Base-by-base conservation (phyloP, 23 red algal genomes). In the Gracilaria domingensis region DNA sequence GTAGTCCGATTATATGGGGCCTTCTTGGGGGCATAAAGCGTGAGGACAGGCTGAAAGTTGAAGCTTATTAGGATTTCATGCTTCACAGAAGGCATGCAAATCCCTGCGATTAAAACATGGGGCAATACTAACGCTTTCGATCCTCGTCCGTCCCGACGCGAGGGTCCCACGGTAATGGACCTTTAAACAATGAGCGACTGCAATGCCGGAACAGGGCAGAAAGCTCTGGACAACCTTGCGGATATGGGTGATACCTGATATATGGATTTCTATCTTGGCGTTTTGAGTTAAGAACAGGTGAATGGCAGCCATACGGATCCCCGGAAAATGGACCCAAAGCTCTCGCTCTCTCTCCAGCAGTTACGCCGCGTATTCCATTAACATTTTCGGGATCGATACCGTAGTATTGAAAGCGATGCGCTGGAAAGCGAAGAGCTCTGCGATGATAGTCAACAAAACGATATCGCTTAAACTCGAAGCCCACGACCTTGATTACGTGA, bases 251-350 rank as follows among this genome's bases (percentile, higher is more conserved):
- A 61, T 57, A 90, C 56, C 81, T 29, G 23, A 89, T 29, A 28
- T 65, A 98, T 47, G 96, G 91, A 75, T 98, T 98, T 61, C 96
- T 85, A 17, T 24, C 67, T 4, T 29, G 51, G 18, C 90, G 90
- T 81, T 98, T 98, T 33, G 38, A 51, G 51, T 59, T 45, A 14
- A 98, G 82, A 34, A 75, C 25, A 44, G 81, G 51, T 17, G 80
- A 76, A 44, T 69, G 18, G 47, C 96, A 98, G 24, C 92, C 96
- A 79, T 98, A 95, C 28, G 96, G 96, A 71, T 98, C 96, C 9
- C 17, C 71, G 18, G 61, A 36, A 90, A 97, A 98, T n/a, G 92
- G 87, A 24, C 57, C 80, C 86, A 79, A 83, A 67, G 80, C 78
- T 45, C 32, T 53, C 35, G 66, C 40, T 16, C 88, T 66, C 80